Evolutionary conservation across 202 grass and related monocot species (phyloP), one percentile per base, ranked within the genome.

Genomic region (Schoenoplectus triqueter): DNA sequence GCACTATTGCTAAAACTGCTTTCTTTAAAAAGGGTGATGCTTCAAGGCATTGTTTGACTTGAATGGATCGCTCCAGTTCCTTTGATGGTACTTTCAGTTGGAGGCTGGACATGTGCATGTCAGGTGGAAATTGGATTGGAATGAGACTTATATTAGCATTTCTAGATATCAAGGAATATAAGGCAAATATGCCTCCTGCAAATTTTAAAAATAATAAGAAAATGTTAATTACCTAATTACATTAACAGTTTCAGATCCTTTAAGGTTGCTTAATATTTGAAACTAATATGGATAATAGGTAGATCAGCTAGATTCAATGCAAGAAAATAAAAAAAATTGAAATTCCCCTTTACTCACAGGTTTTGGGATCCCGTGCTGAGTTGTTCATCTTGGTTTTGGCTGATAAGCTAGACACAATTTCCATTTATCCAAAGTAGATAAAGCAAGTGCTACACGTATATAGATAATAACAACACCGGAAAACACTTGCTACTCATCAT

Each of bases 161-260:
- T 93, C 96, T 95, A 81, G 91, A 94, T 39, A 95, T 98, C 82
- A 95, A 88, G 73, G 96, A 95, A 89, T 98, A 98, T 83, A 98
- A 82, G 6, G 93, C 96, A 98, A 98, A 98, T 83, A 91, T 95
- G 54, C 96, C 96, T 69, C 95, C 93, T 98, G 95, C 52, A 78
- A 78, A 60, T 60, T 47, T 80, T 59, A 31, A 84, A 18, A 73
- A 61, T 22, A 64, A 17, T 78, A 78, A 78, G 54, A 78, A 60
- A 60, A 60, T 17, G 14, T 78, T 60, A 78, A 57, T 56, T 60
- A 78, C 74, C 74, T 78, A 44, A 41, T 60, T 44, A 78, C 14
- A 15, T 60, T 78, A 60, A 57, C 54, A 44, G 55, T 60, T 73
- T 9, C 5, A 60, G 31, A 41, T 78, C 55, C 6, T 40, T 44